A percentile compares a stretch with the other conserved stretches of the same genome.
Evolutionary conservation across 208 protist genomes (phyloP).

Genomic region (Spongospora subterranea): DNA sequence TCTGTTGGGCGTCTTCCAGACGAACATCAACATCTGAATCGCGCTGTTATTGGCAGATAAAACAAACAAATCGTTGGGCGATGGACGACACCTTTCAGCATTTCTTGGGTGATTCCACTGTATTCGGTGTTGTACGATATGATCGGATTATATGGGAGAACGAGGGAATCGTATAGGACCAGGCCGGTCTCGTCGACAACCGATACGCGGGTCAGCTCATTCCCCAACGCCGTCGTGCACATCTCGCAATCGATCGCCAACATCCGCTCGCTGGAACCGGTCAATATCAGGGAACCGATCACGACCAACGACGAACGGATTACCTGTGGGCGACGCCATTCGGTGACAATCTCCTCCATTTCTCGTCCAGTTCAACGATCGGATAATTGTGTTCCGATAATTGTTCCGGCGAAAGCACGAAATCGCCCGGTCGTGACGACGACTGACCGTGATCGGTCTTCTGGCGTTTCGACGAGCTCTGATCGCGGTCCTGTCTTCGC

Average conservation of each 20-base stretch:
- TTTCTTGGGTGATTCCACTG: slow-evolving; percentile 68
- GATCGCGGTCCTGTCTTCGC: background rate
- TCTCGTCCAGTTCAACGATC: background rate
- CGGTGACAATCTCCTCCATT: background rate
- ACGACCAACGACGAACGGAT: background rate
- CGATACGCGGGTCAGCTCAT: slow-evolving; percentile 61
- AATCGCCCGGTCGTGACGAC: too few relatives aligned
- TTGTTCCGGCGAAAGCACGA: background rate
- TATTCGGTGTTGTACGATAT: slow-evolving; percentile 64
- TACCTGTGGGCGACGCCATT: background rate
- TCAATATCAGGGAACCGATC: background rate
- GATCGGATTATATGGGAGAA: slow-evolving; percentile 42
- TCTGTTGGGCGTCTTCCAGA: background rate
- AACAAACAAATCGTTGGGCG: background rate
- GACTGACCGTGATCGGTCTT: background rate
- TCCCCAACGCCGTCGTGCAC: slow-evolving; percentile 56
- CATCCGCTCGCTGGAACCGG: background rate
- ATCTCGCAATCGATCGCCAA: slow-evolving; percentile 68
- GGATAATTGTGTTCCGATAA: background rate
- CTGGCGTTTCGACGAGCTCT: background rate
- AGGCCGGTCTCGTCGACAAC: slow-evolving; percentile 24
- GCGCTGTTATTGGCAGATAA: background rate
- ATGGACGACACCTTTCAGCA: slow-evolving; percentile 32
- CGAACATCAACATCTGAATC: background rate
- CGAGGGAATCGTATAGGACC: slow-evolving; percentile 54